phyloP scores from a whole-genome alignment of 2,329 filamentous ascomycete genomes.

The Penicillium sclerotiorum region DNA sequence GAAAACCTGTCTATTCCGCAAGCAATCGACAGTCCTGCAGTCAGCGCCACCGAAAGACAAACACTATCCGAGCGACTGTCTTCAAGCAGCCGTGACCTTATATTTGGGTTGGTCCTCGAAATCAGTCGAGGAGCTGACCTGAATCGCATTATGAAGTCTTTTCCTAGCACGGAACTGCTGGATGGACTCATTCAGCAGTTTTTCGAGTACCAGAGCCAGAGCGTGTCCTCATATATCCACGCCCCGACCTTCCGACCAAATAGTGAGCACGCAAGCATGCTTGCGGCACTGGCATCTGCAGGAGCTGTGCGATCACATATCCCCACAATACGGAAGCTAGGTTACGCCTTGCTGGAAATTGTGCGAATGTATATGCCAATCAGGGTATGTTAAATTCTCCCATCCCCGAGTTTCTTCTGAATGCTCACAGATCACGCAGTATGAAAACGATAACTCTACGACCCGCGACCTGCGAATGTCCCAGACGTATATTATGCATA shows the following conservation, averaged over 20 bases:
- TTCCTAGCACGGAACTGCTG: conserved; percentile 44
- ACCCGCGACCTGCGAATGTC: conserved; percentile 57
- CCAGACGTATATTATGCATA: conserved; percentile 53
- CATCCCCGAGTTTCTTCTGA: conserved; percentile 60
- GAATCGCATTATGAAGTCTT: conserved; percentile 54
- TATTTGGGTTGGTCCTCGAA: conserved; percentile 65
- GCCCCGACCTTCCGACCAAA: conserved; percentile 42
- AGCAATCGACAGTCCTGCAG: conserved; percentile 26
- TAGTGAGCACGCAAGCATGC: conserved; percentile 38
- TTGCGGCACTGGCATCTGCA: conserved; percentile 41
- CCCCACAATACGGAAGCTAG: conserved; percentile 43
- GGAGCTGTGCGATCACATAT: conserved; percentile 43
- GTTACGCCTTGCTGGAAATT: conserved; percentile 46
- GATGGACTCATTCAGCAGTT: conserved; percentile 45
- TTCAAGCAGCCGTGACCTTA: conserved; percentile 57
- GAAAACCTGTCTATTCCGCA: conserved; percentile 31
- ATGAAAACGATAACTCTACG: conserved; percentile 48
- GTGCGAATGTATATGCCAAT: conserved; percentile 55
- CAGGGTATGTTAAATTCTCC: conserved; percentile 56
- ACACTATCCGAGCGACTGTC: conserved; percentile 28
- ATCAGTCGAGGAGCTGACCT: conserved; percentile 57
- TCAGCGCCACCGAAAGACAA: conserved; percentile 18
- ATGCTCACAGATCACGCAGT: conserved; percentile 42
- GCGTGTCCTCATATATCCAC: conserved; percentile 49
- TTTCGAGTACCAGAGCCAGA: conserved; percentile 29